These are phyloP conservation scores for Mucor circinelloides DNA, from an alignment of 371 early-diverging fungal genomes.

Conservation along the genomic window DNA sequence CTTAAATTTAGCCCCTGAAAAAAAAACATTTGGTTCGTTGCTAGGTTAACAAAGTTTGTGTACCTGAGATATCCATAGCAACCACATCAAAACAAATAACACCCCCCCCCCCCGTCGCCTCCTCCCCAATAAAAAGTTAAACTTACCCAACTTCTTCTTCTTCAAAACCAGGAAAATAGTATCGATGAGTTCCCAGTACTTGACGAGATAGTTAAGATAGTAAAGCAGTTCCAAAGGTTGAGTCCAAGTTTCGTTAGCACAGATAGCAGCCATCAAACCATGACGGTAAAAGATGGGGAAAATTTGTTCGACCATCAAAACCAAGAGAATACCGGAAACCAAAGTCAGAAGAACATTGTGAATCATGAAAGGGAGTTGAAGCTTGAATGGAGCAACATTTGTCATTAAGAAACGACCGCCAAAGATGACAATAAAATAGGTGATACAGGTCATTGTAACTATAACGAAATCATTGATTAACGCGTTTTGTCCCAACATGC, in stretches of 20 bases:
- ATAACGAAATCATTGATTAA: background rate
- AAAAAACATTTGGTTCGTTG: background rate
- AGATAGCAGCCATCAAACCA: slow-evolving; percentile 74
- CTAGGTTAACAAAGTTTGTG: slow-evolving; percentile 4
- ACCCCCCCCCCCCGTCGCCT: background rate
- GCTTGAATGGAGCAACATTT: slow-evolving; percentile 62
- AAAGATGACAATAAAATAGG: slow-evolving; percentile 75
- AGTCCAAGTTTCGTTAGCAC: slow-evolving; percentile 69
- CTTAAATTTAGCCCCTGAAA: background rate
- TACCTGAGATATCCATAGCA: slow-evolving; percentile 5
- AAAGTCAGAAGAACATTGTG: slow-evolving; percentile 78
- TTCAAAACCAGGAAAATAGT: slow-evolving; percentile 41
- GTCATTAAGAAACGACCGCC: slow-evolving; percentile 72
- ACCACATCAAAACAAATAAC: slow-evolving; percentile 1
- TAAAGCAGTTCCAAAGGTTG: slow-evolving; percentile 77
- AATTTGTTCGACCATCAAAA: slow-evolving; percentile 73
- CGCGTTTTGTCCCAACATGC: background rate
- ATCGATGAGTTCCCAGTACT: slow-evolving; percentile 80
- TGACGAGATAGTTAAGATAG: slow-evolving; percentile 85
- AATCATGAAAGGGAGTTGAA: slow-evolving; percentile 66
- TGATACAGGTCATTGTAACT: slow-evolving; percentile 55
- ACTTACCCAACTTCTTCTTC: slow-evolving; percentile 40
- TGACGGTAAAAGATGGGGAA: slow-evolving; percentile 63
- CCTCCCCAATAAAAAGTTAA: background rate
- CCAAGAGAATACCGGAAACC: slow-evolving; percentile 64